These are phyloP conservation scores for Nicotiana rustica DNA, from an alignment of 305 asterid genomes.

Conservation along the genomic window DNA sequence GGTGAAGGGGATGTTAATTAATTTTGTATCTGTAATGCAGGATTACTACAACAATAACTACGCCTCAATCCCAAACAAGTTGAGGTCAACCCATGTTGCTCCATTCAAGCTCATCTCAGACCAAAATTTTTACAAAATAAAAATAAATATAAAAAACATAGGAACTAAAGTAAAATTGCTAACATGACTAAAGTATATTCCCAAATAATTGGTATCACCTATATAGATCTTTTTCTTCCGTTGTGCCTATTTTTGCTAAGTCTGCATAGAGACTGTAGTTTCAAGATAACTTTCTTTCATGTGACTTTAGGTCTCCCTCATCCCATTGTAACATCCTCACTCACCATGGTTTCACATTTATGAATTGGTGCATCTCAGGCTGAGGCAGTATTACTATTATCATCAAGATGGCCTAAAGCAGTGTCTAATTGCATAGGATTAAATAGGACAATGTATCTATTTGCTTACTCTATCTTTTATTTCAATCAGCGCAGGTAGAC, in stretches of 20 bases:
- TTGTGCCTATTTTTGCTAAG: neutral
- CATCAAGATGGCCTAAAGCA: neutral
- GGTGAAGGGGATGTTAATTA: neutral
- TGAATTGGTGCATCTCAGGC: neutral
- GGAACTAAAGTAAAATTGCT: constrained; percentile 11
- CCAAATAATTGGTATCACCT: neutral
- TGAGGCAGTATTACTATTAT: constrained; percentile 17
- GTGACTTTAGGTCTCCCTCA: neutral
- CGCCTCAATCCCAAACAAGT: neutral
- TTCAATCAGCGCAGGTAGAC: neutral
- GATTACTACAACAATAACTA: neutral
- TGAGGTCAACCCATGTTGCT: neutral
- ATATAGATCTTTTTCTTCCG: neutral
- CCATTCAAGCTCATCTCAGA: neutral
- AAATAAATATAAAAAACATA: neutral
- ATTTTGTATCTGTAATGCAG: neutral
- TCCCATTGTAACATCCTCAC: constrained; percentile 14
- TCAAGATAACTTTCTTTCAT: neutral
- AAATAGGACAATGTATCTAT: neutral
- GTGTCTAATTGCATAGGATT: neutral
- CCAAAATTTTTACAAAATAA: neutral
- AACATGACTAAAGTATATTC: neutral
- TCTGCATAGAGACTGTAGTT: neutral
- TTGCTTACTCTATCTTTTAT: neutral
- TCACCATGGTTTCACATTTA: neutral